Percentiles rank a stretch among this genome's conserved stretches.
phyloP scores from a whole-genome alignment of 768 basidiomycete species.

The Boletus sensibilis region DNA sequence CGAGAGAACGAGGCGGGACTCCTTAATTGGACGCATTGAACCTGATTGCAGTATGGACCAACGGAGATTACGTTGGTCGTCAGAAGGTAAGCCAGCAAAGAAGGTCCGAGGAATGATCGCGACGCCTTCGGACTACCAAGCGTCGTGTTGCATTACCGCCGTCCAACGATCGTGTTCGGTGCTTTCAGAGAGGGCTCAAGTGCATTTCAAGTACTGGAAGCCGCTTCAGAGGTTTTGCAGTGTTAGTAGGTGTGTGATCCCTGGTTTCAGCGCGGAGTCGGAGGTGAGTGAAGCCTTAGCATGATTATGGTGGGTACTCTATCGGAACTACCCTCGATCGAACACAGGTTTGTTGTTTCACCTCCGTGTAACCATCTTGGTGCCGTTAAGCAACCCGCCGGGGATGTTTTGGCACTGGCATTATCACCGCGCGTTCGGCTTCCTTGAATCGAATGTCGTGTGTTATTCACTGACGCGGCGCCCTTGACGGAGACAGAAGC shows the following conservation, averaged over 20 bases:
- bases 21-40: not conserved
- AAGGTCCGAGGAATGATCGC: slow-evolving; percentile 18
- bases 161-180: not conserved
- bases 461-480: not conserved
- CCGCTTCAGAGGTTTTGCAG: not conserved
- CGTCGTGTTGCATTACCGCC: not conserved
- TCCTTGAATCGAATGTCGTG: slow-evolving; percentile 13
- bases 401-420: not conserved
- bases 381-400: slow-evolving; percentile 21
- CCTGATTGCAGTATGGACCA: not conserved
- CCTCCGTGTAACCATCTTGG: slow-evolving; percentile 12
- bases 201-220: not conserved
- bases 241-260: not conserved
- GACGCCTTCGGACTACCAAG: slow-evolving; percentile 16
- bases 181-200: not conserved
- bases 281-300: slow-evolving; percentile 1
- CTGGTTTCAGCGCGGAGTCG: not conserved
- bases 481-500: slow-evolving; percentile 18
- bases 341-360: slow-evolving; percentile 4
- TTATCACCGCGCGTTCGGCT: slow-evolving; percentile 18
- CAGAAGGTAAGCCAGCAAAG: slow-evolving; percentile 15
- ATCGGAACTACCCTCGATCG: slow-evolving; percentile 7
- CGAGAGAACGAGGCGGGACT: not conserved
- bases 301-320: not conserved
- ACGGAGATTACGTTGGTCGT: slow-evolving; percentile 18